Conservation (phyloP, 108 stramenopile genomes). For the Epithemia pelagica region DNA sequence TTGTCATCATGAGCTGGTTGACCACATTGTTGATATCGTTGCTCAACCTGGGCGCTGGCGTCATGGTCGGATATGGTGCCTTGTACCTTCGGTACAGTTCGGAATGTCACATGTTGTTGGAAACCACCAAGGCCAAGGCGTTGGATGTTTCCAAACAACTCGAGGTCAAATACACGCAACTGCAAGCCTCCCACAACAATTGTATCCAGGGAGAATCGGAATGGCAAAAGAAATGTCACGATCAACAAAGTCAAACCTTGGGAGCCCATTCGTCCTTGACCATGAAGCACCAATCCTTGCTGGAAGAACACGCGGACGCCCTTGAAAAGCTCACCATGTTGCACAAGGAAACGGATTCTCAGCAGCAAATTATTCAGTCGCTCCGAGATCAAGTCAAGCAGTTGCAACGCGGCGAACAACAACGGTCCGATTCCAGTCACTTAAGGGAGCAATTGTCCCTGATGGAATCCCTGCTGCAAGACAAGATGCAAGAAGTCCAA, state of each 20-base stretch:
- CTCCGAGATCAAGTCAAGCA: not conserved
- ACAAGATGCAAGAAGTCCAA: not conserved
- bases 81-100: not conserved
- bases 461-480: not conserved
- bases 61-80: not conserved
- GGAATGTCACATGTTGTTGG: not conserved
- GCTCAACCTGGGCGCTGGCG: not conserved
- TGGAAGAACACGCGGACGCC: not conserved
- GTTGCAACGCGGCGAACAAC: not conserved
- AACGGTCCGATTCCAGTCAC: not conserved
- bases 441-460: not conserved
- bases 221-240: not conserved
- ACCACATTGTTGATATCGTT: not conserved
- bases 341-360: not conserved
- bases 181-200: not conserved
- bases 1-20: slow-evolving; percentile 1
- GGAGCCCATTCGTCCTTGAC: not conserved
- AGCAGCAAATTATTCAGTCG: not conserved
- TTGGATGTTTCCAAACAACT: not conserved
- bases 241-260: not conserved
- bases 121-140: not conserved
- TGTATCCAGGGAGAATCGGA: not conserved
- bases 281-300: not conserved
- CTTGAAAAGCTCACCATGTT: not conserved
- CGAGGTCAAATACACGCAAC: not conserved